phyloP scores from a whole-genome alignment of 1,284 basidiomycete genomes.

The Tausonia pullulans region DNA sequence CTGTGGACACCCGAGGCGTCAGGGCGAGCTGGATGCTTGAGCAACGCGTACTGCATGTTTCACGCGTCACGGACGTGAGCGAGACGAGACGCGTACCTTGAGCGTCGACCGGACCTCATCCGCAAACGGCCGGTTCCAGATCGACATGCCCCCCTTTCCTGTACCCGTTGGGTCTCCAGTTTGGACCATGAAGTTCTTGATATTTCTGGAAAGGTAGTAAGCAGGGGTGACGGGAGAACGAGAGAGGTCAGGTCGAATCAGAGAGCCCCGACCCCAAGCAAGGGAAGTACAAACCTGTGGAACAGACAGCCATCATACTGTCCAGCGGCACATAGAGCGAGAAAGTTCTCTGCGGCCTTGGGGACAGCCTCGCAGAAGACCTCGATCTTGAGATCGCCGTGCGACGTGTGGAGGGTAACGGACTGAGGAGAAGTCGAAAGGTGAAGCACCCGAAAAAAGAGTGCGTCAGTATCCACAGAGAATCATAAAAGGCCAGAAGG shows the following conservation, averaged over 20 bases:
- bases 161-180: constrained; percentile 70
- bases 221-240: not conserved
- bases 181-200: constrained; percentile 92
- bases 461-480: too few relatives aligned
- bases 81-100: constrained; percentile 46
- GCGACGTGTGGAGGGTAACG: constrained; percentile 85
- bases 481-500: too few relatives aligned
- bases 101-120: constrained; percentile 86
- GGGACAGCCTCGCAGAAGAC: constrained; percentile 94
- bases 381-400: constrained; percentile 96
- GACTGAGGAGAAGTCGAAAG: constrained; percentile 42
- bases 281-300: constrained; percentile 43
- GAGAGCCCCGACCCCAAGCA: not conserved
- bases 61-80: not conserved
- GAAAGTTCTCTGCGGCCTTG: constrained; percentile 92
- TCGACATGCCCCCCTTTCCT: constrained; percentile 41
- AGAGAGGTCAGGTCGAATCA: not conserved
- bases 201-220: constrained; percentile 46
- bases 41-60: too few relatives aligned
- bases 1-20: constrained; percentile 36
- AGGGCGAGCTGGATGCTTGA: not conserved
- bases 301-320: constrained; percentile 80
- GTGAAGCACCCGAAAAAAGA: too few relatives aligned
- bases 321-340: constrained; percentile 81
- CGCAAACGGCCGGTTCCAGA: constrained; percentile 62